phyloP scores from a whole-genome alignment of 2,329 filamentous ascomycete species.

The Xylariaceae sp. region DNA sequence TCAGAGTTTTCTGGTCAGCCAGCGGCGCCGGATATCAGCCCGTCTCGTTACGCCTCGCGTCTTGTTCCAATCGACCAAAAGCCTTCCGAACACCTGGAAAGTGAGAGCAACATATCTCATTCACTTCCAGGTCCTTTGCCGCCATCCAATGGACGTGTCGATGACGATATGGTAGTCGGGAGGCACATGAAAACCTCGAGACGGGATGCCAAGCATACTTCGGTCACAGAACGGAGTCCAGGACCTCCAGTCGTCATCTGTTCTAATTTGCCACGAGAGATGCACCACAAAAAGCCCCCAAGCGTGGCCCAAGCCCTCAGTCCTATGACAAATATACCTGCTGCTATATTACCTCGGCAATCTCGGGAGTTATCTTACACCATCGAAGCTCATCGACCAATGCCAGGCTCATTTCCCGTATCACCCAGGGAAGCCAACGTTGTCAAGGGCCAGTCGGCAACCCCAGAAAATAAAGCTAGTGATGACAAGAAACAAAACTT shows the following conservation, averaged over 20 bases:
- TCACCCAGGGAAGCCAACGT: constrained; percentile 11
- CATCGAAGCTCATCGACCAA: constrained; percentile 4
- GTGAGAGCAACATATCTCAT: constrained; percentile 2
- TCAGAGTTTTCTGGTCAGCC: background rate
- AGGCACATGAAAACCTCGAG: background rate
- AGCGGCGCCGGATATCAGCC: background rate
- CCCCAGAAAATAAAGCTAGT: constrained; percentile 1
- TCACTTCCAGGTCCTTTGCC: no score
- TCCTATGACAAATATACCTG: no score
- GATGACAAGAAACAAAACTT: constrained; percentile 10
- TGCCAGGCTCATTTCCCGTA: constrained; percentile 13
- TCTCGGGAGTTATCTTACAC: no score
- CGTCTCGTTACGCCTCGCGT: background rate
- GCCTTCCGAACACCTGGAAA: background rate
- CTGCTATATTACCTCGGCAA: no score
- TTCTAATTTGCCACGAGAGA: no score
- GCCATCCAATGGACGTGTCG: background rate
- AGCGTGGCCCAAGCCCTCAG: no score
- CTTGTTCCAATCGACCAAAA: background rate
- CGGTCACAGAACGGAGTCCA: background rate
- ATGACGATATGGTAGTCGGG: background rate
- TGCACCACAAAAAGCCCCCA: no score
- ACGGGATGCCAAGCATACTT: background rate
- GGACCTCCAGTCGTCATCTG: background rate
- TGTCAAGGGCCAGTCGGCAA: constrained; percentile 1